Evolutionary conservation across 176 grass and related monocot species (phyloP), one percentile per base, ranked within the genome.

Genomic region (Pharus latifolius): DNA sequence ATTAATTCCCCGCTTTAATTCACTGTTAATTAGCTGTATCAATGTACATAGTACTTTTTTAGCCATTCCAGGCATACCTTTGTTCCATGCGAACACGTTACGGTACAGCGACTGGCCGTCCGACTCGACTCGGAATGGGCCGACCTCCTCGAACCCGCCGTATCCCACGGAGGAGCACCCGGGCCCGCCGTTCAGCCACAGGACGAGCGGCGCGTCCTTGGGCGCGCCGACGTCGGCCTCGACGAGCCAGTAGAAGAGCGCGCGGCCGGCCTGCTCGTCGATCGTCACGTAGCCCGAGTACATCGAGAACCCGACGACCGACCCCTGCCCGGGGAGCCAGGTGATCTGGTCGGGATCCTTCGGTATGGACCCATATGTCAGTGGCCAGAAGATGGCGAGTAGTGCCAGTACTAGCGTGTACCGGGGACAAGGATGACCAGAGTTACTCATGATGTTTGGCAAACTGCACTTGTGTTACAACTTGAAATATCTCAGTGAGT

Each of bases 131-230:
- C 74, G 83, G 62, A 97, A 97, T 1, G 89, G 73, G 29, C 89
- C 93, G 29, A 97, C 73, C 78, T 97, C 93, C 69, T 84, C 89
- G 0, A 86, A 97, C 0, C 86, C 86, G 58, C 94, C 89, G 52
- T 83, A 92, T 5, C 78, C 94, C 16, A 97, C 17, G 3, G 94
- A 92, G 3, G 94, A 97, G 81, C 86, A 97, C 1, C 94, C 86
- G 0, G 94, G 94, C 4, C 94, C 86, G 29, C 94, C 94, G 49
- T 88, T 88, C 3, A 97, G 78, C 94, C 89, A 97, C 10, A 92
- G 86, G 33, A 97, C 81, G 0, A 97, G 84, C 65, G 94, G 94
- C 61, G 83, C 70, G 2, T 34, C 80, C 0, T 42, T 34, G 1
- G 81, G 55, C 17, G 56, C 66, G 14, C 43, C 73, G 18, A 22